Evolutionary conservation across 2,329 filamentous ascomycete genomes (phyloP), one percentile per base, ranked within the genome.

Genomic region (Blastomyces silverae): DNA sequence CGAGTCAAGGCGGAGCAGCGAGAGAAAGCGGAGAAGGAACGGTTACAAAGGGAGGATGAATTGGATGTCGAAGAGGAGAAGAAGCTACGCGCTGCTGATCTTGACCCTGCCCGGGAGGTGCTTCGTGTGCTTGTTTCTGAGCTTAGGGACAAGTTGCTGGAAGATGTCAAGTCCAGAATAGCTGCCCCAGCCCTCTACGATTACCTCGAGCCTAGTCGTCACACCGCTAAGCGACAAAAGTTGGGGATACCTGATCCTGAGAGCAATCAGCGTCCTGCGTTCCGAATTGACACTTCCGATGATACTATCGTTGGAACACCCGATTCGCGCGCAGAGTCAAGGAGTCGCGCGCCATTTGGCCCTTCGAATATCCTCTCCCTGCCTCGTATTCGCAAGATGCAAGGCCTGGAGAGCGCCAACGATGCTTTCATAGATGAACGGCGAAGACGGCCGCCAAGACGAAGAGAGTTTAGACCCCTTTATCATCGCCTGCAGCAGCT

Each of bases 51-150:
- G 59, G 90, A 96, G 72, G 88, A 91, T 55, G 90, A 91, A 67
- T 84, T 87, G 60, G 93, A 97, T 73, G 74, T 93, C 8, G 92
- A 97, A 73, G 89, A 94, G 69, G 93, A 97, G 75, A 97, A 94
- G 79, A 88, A 87, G 72, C 89, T 93, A 70, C 83, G 93, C 62
- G 92, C 92, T 22, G 88, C 89, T 72, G 89, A 95, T 73, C 85
- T 97, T 68, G 93, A 99, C 75, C 93, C 94, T n/a, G 90, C 93
- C 4, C 79, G 82, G 60, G 93, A 95, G 73, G 93, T 94, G 44
- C 82, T 92, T 50, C 87, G 92, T 67, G 84, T 90, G 56, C 84
- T 97, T 63, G 85, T 89, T 62, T 85, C 86, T 63, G 92, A 97
- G 75, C 81, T 99, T 73, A 87, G 86, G 66, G 90, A 95, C 73